Evolutionary conservation across 148 eudicot genomes (phyloP).

Genomic region (Camellia sinensis): DNA sequence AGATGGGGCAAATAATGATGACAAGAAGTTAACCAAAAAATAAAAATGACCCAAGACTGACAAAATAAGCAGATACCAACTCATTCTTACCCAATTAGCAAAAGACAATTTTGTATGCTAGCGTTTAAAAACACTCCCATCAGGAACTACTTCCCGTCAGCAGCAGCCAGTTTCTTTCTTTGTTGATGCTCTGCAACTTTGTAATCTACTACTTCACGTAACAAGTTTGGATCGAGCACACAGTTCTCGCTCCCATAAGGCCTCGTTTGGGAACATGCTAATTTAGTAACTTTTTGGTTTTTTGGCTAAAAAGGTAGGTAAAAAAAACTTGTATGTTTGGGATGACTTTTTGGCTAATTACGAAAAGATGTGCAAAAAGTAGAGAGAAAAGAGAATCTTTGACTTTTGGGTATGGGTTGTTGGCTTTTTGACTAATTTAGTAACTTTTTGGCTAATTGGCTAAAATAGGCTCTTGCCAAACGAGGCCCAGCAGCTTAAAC

Average conservation of each 20-base stretch:
- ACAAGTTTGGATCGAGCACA: constrained; percentile 73
- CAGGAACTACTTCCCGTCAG: constrained; percentile 26
- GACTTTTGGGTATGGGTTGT: no score
- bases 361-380: no score
- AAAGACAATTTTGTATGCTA: not conserved
- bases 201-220: constrained; percentile 92
- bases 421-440: no score
- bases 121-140: not conserved
- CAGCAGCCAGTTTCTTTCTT: constrained; percentile 62
- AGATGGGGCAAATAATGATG: not conserved
- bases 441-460: no score
- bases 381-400: no score
- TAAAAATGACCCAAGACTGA: not conserved
- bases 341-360: no score
- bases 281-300: no score
- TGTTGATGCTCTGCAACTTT: constrained; percentile 98
- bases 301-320: no score
- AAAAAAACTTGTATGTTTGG: no score
- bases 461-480: no score
- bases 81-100: not conserved
- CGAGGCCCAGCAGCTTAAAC: constrained; percentile 99
- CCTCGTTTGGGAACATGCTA: no score
- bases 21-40: not conserved
- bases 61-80: not conserved
- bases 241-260: constrained; percentile 89